These are phyloP conservation scores for Trypanosoma platydactyli DNA, from an alignment of 208 protist species.

Conservation along the genomic window DNA sequence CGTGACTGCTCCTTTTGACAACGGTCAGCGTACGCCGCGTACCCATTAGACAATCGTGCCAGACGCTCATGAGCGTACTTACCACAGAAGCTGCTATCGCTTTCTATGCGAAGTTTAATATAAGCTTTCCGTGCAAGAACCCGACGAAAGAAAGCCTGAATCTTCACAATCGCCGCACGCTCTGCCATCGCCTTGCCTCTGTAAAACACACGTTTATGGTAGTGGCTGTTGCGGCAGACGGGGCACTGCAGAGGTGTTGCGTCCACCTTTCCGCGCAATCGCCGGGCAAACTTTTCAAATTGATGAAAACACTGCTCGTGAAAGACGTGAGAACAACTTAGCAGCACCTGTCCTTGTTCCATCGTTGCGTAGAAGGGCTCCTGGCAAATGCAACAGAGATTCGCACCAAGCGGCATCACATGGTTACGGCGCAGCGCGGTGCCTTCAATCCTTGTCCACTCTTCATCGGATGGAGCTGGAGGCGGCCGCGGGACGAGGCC, in stretches of 20 bases:
- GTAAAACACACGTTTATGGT: constrained; percentile 84
- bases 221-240: constrained; percentile 75
- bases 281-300: constrained; percentile 75
- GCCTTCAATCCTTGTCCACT: constrained; percentile 60
- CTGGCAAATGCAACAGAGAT: constrained; percentile 76
- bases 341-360: constrained; percentile 71
- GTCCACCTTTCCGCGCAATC: constrained; percentile 34
- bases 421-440: constrained; percentile 45
- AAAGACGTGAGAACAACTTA: constrained; percentile 89
- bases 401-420: constrained; percentile 16
- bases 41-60: constrained; percentile 57
- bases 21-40: constrained; percentile 42
- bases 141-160: constrained; percentile 66
- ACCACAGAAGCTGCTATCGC: constrained; percentile 55
- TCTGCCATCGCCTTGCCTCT: constrained; percentile 77
- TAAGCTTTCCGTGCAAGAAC: constrained; percentile 67
- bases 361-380: constrained; percentile 61
- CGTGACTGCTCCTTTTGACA: constrained; percentile 39
- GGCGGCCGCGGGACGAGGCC: constrained; percentile 73
- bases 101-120: constrained; percentile 42
- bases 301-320: constrained; percentile 82
- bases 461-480: constrained; percentile 55
- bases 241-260: constrained; percentile 62
- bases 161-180: constrained; percentile 72
- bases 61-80: constrained; percentile 62